These are phyloP conservation scores for Arthrobotrys iridis DNA, from an alignment of 2,329 filamentous ascomycete species.

Conservation along the genomic window DNA sequence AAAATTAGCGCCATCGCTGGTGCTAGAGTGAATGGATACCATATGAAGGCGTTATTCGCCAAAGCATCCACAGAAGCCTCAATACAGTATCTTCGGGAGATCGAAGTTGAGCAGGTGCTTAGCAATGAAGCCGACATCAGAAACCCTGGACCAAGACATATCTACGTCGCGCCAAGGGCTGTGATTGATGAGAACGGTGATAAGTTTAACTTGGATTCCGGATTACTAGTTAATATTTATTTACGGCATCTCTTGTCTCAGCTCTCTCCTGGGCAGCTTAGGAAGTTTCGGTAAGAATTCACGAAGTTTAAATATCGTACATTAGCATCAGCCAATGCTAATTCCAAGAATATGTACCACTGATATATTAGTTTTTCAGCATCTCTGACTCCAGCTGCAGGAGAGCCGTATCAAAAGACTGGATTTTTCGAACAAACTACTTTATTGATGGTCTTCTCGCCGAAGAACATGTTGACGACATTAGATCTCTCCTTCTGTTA, in stretches of 20 bases:
- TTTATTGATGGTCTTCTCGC: background rate
- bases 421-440: constrained; percentile 1
- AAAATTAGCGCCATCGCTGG: background rate
- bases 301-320: too few species aligned
- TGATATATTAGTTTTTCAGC: too few species aligned
- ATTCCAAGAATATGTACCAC: too few species aligned
- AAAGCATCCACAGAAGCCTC: background rate
- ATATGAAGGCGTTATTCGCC: background rate
- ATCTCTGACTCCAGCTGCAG: too few species aligned
- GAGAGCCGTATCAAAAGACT: background rate
- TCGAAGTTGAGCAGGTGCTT: background rate
- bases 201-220: background rate
- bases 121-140: background rate
- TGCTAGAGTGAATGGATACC: background rate
- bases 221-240: background rate
- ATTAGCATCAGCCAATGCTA: too few species aligned
- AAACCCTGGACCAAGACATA: background rate
- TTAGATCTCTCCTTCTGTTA: background rate
- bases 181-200: background rate
- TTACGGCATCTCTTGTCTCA: constrained; percentile 5
- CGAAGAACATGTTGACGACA: constrained; percentile 9
- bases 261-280: constrained; percentile 2
- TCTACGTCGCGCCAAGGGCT: background rate
- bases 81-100: background rate
- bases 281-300: background rate